A percentile compares a stretch with the other conserved stretches of the same genome.
Evolutionary conservation across 306 rosid species (phyloP).

Genomic region (Vigna angularis): DNA sequence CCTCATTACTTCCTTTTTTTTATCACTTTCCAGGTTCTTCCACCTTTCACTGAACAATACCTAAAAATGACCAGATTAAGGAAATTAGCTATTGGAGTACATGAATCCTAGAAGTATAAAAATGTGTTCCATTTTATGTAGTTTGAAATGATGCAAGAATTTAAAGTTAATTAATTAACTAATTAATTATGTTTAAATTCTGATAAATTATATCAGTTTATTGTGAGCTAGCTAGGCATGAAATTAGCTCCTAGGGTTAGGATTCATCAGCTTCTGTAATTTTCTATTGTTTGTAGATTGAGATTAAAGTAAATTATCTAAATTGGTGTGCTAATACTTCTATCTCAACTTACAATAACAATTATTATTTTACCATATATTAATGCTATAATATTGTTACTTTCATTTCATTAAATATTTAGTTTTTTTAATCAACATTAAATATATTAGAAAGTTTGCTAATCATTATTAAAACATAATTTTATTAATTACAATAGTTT

Average conservation of each 20-base stretch:
- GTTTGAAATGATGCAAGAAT: background rate
- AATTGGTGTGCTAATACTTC: background rate
- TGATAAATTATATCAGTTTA: background rate
- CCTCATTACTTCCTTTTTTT: background rate
- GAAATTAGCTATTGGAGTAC: constrained; percentile 1
- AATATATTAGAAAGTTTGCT: no score
- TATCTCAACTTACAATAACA: background rate
- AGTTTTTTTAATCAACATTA: no score
- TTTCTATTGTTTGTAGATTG: constrained; percentile 26
- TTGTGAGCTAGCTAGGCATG: constrained; percentile 1
- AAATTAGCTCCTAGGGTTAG: background rate
- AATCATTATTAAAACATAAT: no score
- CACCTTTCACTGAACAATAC: constrained; percentile 33
- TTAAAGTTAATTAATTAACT: background rate
- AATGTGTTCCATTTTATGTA: constrained; percentile 1
- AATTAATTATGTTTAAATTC: background rate
- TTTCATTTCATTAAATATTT: no score
- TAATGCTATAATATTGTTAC: background rate
- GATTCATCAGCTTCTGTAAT: constrained; percentile 11
- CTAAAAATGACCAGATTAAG: background rate
- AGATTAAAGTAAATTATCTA: background rate
- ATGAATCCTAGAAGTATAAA: constrained; percentile 25
- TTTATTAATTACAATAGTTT: no score
- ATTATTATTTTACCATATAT: background rate
- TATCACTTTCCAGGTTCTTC: constrained; percentile 32